Conservation (phyloP, 768 basidiomycete genomes). For the Cystofilobasidium capitatum region DNA sequence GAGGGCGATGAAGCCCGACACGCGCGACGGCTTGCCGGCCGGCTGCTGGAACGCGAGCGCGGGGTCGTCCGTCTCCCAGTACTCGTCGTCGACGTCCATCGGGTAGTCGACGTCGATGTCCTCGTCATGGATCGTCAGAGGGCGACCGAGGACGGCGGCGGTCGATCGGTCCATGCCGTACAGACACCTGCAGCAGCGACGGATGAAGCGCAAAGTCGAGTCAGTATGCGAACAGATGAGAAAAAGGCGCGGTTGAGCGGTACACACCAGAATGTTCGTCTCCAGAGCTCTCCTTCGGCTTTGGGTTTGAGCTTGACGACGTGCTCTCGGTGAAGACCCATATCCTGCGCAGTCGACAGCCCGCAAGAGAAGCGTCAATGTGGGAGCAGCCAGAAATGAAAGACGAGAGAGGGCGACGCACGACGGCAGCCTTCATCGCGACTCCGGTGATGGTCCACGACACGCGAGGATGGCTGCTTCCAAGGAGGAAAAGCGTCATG, state of each 20-base stretch:
- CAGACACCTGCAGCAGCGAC: slow-evolving; percentile 16
- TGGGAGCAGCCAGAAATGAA: neutral
- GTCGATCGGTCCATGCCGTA: slow-evolving; percentile 36
- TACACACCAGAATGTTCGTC: slow-evolving; percentile 66
- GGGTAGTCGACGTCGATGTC: slow-evolving; percentile 67
- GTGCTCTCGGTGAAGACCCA: slow-evolving; percentile 23
- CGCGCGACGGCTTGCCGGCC: slow-evolving; percentile 47
- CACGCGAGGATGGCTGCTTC: slow-evolving; percentile 33
- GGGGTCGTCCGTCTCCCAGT: slow-evolving; percentile 55
- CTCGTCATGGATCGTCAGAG: slow-evolving; percentile 63
- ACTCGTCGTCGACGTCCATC: slow-evolving; percentile 70
- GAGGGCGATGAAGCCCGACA: slow-evolving; percentile 52
- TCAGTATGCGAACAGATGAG: slow-evolving; percentile 25
- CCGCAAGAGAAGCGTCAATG: neutral
- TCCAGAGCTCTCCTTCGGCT: slow-evolving; percentile 62
- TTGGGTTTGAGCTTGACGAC: slow-evolving; percentile 9
- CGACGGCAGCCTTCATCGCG: slow-evolving; percentile 53
- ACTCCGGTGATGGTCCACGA: slow-evolving; percentile 57
- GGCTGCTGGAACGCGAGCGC: slow-evolving; percentile 58
- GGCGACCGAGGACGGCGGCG: slow-evolving; percentile 52
- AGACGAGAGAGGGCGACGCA: neutral
- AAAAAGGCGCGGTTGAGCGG: too few species aligned
- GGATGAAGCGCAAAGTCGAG: neutral
- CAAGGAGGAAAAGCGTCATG: slow-evolving; percentile 35
- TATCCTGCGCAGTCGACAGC: slow-evolving; percentile 12